These are phyloP conservation scores for Hydrangea macrophylla DNA, from an alignment of 148 eudicot species.

Conservation along the genomic window DNA sequence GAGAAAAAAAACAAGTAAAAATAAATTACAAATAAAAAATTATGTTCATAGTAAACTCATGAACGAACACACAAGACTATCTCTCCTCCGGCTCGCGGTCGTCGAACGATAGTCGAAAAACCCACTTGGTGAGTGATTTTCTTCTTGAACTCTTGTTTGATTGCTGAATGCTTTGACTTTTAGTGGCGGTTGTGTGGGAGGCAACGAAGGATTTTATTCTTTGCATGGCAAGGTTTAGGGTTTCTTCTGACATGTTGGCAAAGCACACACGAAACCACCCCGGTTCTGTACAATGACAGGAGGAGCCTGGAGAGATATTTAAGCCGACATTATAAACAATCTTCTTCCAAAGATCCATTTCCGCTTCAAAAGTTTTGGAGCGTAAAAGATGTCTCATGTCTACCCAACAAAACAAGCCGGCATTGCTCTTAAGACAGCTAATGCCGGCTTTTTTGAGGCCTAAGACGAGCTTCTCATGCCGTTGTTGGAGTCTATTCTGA, in stretches of 20 bases:
- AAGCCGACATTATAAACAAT: constrained; percentile 53
- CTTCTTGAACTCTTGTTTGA: constrained; percentile 34
- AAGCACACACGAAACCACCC: constrained; percentile 86
- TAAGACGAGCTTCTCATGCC: constrained; percentile 35
- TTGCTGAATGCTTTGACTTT: constrained; percentile 21
- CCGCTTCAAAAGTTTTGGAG: constrained; percentile 52
- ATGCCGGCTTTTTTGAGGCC: constrained; percentile 57
- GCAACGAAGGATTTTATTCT: constrained; percentile 47
- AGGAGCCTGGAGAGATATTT: constrained; percentile 75
- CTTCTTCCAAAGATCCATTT: constrained; percentile 73
- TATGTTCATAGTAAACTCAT: not conserved
- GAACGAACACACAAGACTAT: constrained; percentile 15
- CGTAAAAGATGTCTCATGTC: constrained; percentile 56
- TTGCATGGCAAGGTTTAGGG: constrained; percentile 50
- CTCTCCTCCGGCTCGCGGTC: constrained; percentile 46
- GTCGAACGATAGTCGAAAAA: constrained; percentile 70
- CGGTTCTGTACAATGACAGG: constrained; percentile 75
- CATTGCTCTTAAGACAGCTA: constrained; percentile 48
- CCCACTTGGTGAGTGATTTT: constrained; percentile 64
- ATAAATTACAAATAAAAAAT: not conserved
- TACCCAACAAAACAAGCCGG: constrained; percentile 77
- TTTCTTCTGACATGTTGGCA: constrained; percentile 59
- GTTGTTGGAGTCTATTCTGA: constrained; percentile 31
- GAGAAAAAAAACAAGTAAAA: constrained; percentile 23
- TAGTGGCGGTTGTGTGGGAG: constrained; percentile 6